A percentile compares a stretch with the other conserved stretches of the same genome.
These are phyloP conservation scores for Podila clonocystis DNA, from an alignment of 192 early-diverging fungal genomes.

Conservation along the genomic window DNA sequence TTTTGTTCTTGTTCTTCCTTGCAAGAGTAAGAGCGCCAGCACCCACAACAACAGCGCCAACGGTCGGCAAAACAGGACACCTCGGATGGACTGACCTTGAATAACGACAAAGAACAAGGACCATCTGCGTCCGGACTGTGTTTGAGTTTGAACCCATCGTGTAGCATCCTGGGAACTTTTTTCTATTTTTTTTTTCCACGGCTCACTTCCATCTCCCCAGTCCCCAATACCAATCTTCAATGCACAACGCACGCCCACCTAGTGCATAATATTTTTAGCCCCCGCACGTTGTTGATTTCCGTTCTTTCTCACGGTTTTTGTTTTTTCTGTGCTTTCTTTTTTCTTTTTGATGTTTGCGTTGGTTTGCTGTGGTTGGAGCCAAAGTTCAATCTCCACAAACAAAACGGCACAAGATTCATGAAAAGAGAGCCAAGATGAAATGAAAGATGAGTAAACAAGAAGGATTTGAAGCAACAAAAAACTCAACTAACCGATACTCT, in stretches of 20 bases:
- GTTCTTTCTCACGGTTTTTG: conserved; percentile 10
- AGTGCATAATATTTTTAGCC: not conserved
- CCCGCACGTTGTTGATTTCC: no score
- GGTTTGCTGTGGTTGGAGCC: not conserved
- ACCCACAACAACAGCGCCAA: no score
- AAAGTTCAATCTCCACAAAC: conserved; percentile 30
- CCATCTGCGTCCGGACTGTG: no score
- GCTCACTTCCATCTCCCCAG: not conserved
- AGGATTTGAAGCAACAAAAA: not conserved
- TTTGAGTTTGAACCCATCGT: no score
- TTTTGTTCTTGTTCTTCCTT: not conserved
- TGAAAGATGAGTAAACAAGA: not conserved
- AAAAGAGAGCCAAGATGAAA: not conserved
- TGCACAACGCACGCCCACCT: no score
- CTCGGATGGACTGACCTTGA: no score
- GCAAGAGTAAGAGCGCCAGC: not conserved
- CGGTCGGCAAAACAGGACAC: no score
- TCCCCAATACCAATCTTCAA: not conserved
- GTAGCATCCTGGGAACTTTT: conserved; percentile 14
- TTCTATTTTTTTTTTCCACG: conserved; percentile 6
- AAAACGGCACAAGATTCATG: not conserved
- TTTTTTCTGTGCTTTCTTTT: not conserved
- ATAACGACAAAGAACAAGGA: no score
- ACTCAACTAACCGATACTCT: not conserved
- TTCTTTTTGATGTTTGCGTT: not conserved